Evolutionary conservation across 495 filamentous ascomycete genomes (phyloP), one percentile per base, ranked within the genome.

Genomic region (Trichoderma orchidacearum): DNA sequence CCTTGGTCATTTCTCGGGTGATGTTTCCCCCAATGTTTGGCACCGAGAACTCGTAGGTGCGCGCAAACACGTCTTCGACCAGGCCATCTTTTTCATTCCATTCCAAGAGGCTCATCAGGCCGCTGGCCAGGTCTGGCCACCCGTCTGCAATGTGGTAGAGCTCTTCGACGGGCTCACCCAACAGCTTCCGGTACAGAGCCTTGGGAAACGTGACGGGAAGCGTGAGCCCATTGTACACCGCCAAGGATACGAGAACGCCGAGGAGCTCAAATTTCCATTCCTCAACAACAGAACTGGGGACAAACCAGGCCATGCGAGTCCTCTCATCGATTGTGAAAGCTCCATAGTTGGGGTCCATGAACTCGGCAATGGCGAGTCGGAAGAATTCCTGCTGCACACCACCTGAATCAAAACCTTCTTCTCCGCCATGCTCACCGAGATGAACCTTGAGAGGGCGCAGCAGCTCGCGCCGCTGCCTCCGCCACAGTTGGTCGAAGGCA

Each of bases 321-420:
- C 78, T 71, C 4, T 77, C 70, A 63, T 96, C 89, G 52, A 85
- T 79, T 0, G 84, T 84, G 67, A 96, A 96, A 64, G 71, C 67
- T 18, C 80, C 90, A 60, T 86, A 87, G 35, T 85, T 77, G 9
- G 89, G 82, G 64, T 89, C 76, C 27, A 96, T 70, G 3, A 84
- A 86, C 63, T 95, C 85, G 5, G 75, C 80, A 61, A 95, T 81
- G 53, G 86, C 81, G 34, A 95, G 63, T 30, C 87, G 82, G 72
- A 98, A 96, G 69, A 95, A 97, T 58, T 98, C 93, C 64, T 92
- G 90, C 59, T 95, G 89, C 3, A 97, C 89, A 52, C 93, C 93
- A 55, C 93, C 93, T 56, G 90, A 87, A 69, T 98, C 93, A 18
- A 92, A 76, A 1, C 93, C 93, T 63, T 94, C 85, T 69, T 96